These are phyloP conservation scores for Penicillium palitans DNA, from an alignment of 2,329 filamentous ascomycete genomes.

Conservation along the genomic window DNA sequence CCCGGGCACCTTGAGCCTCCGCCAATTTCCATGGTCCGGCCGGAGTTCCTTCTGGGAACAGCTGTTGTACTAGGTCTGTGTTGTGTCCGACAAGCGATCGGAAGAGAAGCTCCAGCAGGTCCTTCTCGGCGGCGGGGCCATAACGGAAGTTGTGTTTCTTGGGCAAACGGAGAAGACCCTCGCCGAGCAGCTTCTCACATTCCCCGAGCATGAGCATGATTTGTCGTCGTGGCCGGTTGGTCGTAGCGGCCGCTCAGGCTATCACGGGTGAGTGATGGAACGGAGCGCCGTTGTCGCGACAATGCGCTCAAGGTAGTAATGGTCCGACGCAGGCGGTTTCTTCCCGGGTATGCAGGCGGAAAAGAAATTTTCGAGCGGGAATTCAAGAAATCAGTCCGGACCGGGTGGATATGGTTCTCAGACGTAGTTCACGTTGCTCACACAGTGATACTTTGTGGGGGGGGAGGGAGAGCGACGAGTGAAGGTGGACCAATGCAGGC, in stretches of 20 bases:
- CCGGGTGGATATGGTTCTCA: neutral
- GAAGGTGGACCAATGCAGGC: conserved; percentile 24
- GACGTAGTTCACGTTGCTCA: conserved; percentile 8
- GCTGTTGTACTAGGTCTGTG: conserved; percentile 69
- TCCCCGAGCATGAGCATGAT: conserved; percentile 46
- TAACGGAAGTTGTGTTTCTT: conserved; percentile 73
- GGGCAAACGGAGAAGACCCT: conserved; percentile 77
- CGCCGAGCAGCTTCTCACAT: conserved; percentile 77
- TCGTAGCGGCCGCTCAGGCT: conserved; percentile 30
- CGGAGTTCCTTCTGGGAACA: conserved; percentile 77
- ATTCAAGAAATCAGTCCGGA: neutral
- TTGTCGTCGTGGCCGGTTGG: conserved; percentile 28
- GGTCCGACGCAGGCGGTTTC: conserved; percentile 4
- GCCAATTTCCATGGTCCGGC: conserved; percentile 70
- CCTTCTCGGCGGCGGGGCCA: conserved; percentile 65
- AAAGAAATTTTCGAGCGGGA: neutral
- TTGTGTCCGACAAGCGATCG: conserved; percentile 78
- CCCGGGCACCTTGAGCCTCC: conserved; percentile 85
- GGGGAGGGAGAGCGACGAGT: conserved; percentile 14
- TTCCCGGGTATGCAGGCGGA: neutral
- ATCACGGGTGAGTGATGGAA: conserved; percentile 16
- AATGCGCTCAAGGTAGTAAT: conserved; percentile 9
- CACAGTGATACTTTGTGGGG: conserved; percentile 20
- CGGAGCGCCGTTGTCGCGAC: conserved; percentile 15
- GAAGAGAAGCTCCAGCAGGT: conserved; percentile 79